Evolutionary conservation across 495 filamentous ascomycete genomes (phyloP).

Genomic region (Daldinia caldariorum): DNA sequence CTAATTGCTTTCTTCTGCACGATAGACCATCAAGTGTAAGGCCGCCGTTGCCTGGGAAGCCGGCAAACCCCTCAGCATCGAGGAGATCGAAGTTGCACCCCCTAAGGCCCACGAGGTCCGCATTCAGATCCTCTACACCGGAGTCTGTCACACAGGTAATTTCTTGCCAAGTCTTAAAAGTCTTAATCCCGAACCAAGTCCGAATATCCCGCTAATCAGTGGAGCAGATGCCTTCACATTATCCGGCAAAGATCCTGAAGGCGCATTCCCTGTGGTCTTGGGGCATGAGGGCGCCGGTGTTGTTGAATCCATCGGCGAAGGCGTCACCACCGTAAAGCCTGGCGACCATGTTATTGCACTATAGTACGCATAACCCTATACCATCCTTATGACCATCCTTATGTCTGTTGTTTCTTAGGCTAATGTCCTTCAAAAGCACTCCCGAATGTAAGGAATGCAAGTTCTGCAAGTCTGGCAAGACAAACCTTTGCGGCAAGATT

Average conservation of each 20-base stretch:
- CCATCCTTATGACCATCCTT: slow-evolving; percentile 10
- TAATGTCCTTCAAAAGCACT: slow-evolving; percentile 66
- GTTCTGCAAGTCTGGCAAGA: slow-evolving; percentile 99
- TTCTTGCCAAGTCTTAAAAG: slow-evolving; percentile 44
- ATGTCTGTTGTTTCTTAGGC: slow-evolving; percentile 1
- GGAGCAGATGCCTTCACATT: slow-evolving; percentile 92
- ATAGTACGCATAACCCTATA: slow-evolving; percentile 71
- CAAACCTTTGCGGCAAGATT: slow-evolving; percentile 99
- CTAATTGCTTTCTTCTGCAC: slow-evolving; percentile 18
- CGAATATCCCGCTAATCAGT: slow-evolving; percentile 34
- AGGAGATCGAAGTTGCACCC: slow-evolving; percentile 90
- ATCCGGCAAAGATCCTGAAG: slow-evolving; percentile 97
- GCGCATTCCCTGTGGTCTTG: slow-evolving; percentile 94
- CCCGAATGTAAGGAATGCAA: slow-evolving; percentile 98
- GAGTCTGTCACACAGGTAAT: slow-evolving; percentile 96
- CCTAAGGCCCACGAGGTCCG: slow-evolving; percentile 96
- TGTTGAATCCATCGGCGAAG: slow-evolving; percentile 96
- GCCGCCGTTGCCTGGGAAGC: slow-evolving; percentile 97
- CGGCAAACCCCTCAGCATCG: slow-evolving; percentile 84
- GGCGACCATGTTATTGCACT: slow-evolving; percentile 94
- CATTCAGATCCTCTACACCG: slow-evolving; percentile 95
- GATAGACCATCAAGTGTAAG: slow-evolving; percentile 69
- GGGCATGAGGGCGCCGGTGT: slow-evolving; percentile 97
- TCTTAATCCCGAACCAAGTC: slow-evolving; percentile 41
- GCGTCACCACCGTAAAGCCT: slow-evolving; percentile 91